A percentile compares a stretch with the other conserved stretches of the same genome.
phyloP scores from a whole-genome alignment of 1,284 basidiomycete species.

The Ceratobasidium theobromae region DNA sequence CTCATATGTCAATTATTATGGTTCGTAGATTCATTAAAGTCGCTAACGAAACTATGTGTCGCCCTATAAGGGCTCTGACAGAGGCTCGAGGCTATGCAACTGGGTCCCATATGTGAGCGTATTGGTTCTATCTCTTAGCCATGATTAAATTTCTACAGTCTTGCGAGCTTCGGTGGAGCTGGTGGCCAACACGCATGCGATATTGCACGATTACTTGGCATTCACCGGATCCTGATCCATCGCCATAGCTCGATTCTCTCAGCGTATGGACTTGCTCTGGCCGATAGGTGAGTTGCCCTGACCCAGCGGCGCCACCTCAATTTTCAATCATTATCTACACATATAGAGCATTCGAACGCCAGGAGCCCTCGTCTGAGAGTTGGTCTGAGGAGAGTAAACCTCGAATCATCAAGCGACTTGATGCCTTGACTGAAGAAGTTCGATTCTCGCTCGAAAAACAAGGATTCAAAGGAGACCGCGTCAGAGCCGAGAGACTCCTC shows the following conservation, averaged over 20 bases:
- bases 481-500: constrained; percentile 77
- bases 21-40: constrained; percentile 79
- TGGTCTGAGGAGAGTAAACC: constrained; percentile 60
- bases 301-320: background rate
- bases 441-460: constrained; percentile 67
- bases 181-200: constrained; percentile 93
- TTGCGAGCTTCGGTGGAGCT: constrained; percentile 89
- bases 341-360: constrained; percentile 73
- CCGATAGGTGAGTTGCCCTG: constrained; percentile 64
- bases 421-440: constrained; percentile 67
- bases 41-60: constrained; percentile 92
- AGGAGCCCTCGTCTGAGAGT: constrained; percentile 81
- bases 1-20: constrained; percentile 5
- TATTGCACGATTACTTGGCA: constrained; percentile 77
- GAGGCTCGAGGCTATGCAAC: constrained; percentile 88
- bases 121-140: background rate
- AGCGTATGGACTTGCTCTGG: constrained; percentile 86
- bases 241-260: constrained; percentile 84
- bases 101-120: constrained; percentile 71
- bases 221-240: constrained; percentile 83
- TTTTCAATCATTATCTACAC: background rate
- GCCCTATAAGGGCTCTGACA: constrained; percentile 89
- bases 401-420: constrained; percentile 62
- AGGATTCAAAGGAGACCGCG: constrained; percentile 72
- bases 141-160: constrained; percentile 44